These are phyloP conservation scores for Lasiosphaeris hirsuta DNA, from an alignment of 495 filamentous ascomycete genomes.

Conservation along the genomic window DNA sequence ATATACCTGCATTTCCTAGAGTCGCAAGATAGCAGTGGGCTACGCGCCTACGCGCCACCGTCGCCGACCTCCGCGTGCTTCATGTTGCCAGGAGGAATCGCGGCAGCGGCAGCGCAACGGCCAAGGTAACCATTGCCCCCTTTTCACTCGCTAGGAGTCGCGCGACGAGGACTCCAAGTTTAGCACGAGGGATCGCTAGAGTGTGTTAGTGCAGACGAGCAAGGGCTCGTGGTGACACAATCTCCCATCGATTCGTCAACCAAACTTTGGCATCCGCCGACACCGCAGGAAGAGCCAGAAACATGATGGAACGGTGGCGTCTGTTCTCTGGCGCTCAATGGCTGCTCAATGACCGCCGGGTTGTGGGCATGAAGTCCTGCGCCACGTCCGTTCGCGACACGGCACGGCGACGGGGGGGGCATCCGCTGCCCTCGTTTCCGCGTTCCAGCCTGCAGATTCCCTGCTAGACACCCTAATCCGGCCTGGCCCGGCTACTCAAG, in stretches of 20 bases:
- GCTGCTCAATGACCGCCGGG: constrained; percentile 1
- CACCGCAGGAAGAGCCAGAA: not conserved
- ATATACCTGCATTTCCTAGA: too few species aligned
- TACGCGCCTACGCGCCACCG: too few species aligned
- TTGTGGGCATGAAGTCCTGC: constrained; percentile 2
- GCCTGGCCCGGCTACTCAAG: not conserved
- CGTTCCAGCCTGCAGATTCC: not conserved
- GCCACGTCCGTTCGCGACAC: constrained; percentile 14
- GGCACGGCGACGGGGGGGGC: constrained; percentile 6
- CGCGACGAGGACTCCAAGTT: not conserved
- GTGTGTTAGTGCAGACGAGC: not conserved
- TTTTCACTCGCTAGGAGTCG: too few species aligned
- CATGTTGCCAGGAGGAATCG: too few species aligned
- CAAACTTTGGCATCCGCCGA: not conserved
- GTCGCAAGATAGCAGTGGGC: too few species aligned
- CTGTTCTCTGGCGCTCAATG: not conserved
- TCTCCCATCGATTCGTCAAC: constrained; percentile 6
- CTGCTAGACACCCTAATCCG: not conserved
- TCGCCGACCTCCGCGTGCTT: too few species aligned
- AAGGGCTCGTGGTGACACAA: not conserved
- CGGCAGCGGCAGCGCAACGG: too few species aligned
- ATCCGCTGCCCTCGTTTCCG: not conserved
- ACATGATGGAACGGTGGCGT: constrained; percentile 11
- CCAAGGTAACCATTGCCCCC: too few species aligned
- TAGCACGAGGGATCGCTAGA: not conserved